phyloP scores from a whole-genome alignment of 2,329 filamentous ascomycete genomes.

The Penicillium sp. region DNA sequence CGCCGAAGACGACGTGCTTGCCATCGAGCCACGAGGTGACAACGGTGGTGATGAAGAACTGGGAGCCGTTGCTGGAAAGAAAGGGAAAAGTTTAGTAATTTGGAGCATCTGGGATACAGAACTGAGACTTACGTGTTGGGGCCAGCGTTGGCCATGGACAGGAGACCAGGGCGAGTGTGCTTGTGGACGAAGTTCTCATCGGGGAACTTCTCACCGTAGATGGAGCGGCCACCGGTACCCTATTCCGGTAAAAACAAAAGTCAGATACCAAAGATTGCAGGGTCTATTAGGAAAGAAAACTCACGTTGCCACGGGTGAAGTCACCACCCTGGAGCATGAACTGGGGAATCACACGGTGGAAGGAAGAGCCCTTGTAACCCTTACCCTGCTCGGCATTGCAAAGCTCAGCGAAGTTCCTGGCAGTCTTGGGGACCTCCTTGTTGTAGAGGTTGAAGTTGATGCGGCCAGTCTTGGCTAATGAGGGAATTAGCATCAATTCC shows the following conservation, averaged over 20 bases:
- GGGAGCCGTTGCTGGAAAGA: slow-evolving; percentile 53
- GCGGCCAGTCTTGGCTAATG: slow-evolving; percentile 61
- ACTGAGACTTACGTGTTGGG: slow-evolving; percentile 65
- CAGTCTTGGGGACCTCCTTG: slow-evolving; percentile 77
- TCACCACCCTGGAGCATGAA: slow-evolving; percentile 97
- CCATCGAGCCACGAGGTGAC: slow-evolving; percentile 59
- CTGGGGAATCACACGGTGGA: slow-evolving; percentile 85
- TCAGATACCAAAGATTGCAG: slow-evolving; percentile 8
- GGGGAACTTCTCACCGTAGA: slow-evolving; percentile 88
- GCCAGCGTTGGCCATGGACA: slow-evolving; percentile 93
- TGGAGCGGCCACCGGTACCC: slow-evolving; percentile 86
- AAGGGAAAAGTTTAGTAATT: slow-evolving; percentile 2
- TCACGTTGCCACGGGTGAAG: slow-evolving; percentile 84
- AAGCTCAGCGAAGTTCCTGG: slow-evolving; percentile 73
- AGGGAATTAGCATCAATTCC: slow-evolving; percentile 11
- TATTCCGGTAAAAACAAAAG: slow-evolving; percentile 30
- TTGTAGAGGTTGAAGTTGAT: slow-evolving; percentile 87
- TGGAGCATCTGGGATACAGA: background rate
- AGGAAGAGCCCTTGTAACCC: slow-evolving; percentile 72
- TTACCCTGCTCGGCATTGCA: slow-evolving; percentile 73
- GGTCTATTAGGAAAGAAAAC: slow-evolving; percentile 28
- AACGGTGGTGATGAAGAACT: slow-evolving; percentile 65
- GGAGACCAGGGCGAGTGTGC: slow-evolving; percentile 66
- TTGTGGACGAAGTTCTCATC: slow-evolving; percentile 81
- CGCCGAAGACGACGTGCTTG: slow-evolving; percentile 62